Conservation (phyloP, 148 eudicot genomes). For the Vaccinium vitisidaea region DNA sequence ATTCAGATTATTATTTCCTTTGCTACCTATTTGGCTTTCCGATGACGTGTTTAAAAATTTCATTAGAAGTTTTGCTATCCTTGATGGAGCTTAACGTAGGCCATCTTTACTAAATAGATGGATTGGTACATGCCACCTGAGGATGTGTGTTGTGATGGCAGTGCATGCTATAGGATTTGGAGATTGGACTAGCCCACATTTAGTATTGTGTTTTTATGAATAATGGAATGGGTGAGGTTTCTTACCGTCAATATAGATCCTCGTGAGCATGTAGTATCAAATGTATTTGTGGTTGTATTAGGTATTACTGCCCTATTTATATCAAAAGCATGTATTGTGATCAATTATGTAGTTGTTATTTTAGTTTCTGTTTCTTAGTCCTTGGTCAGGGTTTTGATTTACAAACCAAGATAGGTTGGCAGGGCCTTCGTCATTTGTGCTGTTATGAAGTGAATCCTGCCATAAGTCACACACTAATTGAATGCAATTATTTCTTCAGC, state of each 20-base stretch:
- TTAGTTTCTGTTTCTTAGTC: not conserved
- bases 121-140: not conserved
- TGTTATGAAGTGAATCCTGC: not conserved
- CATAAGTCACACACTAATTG: not conserved
- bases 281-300: not conserved
- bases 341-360: not conserved
- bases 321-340: not conserved
- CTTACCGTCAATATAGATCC: not conserved
- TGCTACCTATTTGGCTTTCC: not conserved
- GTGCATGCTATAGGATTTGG: not conserved
- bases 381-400: not conserved
- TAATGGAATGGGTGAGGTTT: not conserved
- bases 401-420: not conserved
- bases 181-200: not conserved
- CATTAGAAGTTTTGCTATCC: not conserved
- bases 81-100: not conserved
- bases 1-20: constrained; percentile 1
- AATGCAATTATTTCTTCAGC: not conserved
- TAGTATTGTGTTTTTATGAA: not conserved
- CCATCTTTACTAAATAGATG: not conserved
- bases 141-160: not conserved
- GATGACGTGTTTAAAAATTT: not conserved
- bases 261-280: not conserved
- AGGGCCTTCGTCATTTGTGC: not conserved
- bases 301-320: not conserved